Evolutionary conservation across 2,329 filamentous ascomycete species (phyloP).

Genomic region (Lecanicillium sp.): DNA sequence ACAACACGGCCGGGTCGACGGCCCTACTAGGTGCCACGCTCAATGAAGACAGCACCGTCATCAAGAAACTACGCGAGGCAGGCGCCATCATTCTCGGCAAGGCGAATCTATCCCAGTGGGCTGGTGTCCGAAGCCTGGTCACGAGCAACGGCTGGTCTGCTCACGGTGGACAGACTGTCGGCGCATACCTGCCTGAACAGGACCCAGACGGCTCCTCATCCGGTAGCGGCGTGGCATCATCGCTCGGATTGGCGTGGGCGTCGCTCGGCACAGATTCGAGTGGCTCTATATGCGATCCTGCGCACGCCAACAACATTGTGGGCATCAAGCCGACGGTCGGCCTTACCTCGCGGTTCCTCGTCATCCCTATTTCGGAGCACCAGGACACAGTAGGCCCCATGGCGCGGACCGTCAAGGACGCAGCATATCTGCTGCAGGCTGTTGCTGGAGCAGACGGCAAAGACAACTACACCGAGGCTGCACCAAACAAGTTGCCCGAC

Average conservation of each 20-base stretch:
- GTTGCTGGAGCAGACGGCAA: slow-evolving; percentile 55
- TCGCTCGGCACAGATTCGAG: slow-evolving; percentile 46
- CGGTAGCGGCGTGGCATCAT: slow-evolving; percentile 58
- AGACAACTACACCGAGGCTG: slow-evolving; percentile 59
- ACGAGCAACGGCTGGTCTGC: slow-evolving; percentile 59
- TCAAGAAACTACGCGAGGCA: slow-evolving; percentile 51
- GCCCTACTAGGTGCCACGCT: slow-evolving; percentile 54
- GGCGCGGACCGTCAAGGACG: slow-evolving; percentile 59
- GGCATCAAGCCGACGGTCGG: slow-evolving; percentile 66
- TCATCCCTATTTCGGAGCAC: slow-evolving; percentile 58
- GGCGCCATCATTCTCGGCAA: slow-evolving; percentile 63
- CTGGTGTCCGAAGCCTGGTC: slow-evolving; percentile 53
- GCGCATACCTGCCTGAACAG: slow-evolving; percentile 54
- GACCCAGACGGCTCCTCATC: slow-evolving; percentile 57
- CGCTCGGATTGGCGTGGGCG: slow-evolving; percentile 49
- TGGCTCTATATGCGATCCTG: slow-evolving; percentile 57
- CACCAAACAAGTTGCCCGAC: slow-evolving; percentile 49
- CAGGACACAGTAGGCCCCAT: slow-evolving; percentile 64
- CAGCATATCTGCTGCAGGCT: slow-evolving; percentile 53
- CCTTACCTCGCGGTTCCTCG: slow-evolving; percentile 54
- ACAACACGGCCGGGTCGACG: slow-evolving; percentile 58
- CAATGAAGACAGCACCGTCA: slow-evolving; percentile 51
- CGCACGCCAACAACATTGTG: slow-evolving; percentile 51
- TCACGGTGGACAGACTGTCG: slow-evolving; percentile 55
- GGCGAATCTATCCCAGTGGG: slow-evolving; percentile 59